phyloP scores from a whole-genome alignment of 2,329 filamentous ascomycete genomes.

The Sporothrix mexicana region DNA sequence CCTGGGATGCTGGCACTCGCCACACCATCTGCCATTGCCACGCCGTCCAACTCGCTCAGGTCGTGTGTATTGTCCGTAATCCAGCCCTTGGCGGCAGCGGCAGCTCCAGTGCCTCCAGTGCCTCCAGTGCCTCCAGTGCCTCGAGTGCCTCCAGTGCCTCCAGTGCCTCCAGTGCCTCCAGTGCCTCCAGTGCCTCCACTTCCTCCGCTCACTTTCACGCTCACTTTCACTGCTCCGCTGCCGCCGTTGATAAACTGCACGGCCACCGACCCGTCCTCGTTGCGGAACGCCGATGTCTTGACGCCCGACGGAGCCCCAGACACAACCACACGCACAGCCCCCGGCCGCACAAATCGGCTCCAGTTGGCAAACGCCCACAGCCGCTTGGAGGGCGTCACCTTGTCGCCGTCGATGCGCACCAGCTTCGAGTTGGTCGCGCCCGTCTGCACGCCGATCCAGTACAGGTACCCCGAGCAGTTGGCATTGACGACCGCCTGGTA shows the following conservation, averaged over 20 bases:
- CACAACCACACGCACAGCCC: conserved; percentile 41
- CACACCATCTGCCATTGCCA: conserved; percentile 23
- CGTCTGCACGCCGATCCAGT: conserved; percentile 47
- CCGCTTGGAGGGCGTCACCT: conserved; percentile 39
- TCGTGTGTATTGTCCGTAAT: conserved; percentile 34
- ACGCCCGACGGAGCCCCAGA: conserved; percentile 38
- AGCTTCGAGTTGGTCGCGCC: conserved; percentile 43
- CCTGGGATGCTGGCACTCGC: conserved; percentile 30
- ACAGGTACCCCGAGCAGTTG: conserved; percentile 53
- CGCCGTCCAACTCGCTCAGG: conserved; percentile 26
- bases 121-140: too few relatives aligned
- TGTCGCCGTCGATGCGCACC: conserved; percentile 38
- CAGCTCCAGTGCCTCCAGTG: background rate
- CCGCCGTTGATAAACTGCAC: conserved; percentile 44
- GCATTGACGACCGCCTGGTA: conserved; percentile 50
- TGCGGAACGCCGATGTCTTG: conserved; percentile 44
- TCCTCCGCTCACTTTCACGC: conserved; percentile 34
- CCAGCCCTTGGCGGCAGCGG: conserved; percentile 30
- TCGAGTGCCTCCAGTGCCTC: too few relatives aligned
- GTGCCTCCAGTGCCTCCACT: too few relatives aligned
- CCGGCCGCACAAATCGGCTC: conserved; percentile 44
- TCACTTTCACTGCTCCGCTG: conserved; percentile 28
- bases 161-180: too few relatives aligned
- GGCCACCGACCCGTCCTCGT: conserved; percentile 44
- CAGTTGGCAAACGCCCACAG: conserved; percentile 44